Conservation (phyloP, 2,329 filamentous ascomycete genomes). For the Arthrobotrys entomopaga region DNA sequence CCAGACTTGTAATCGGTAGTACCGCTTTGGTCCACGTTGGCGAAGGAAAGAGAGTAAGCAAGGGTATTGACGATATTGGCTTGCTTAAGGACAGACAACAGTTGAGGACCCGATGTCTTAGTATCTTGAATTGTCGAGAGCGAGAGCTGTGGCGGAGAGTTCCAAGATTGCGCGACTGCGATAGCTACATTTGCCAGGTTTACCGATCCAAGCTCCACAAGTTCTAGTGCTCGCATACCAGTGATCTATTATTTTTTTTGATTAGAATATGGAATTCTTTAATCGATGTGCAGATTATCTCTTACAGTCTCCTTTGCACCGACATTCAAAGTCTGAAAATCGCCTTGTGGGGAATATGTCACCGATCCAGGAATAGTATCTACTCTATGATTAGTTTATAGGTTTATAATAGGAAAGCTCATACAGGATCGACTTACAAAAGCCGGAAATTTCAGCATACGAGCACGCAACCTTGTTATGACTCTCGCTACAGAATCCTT, state of each 20-base stretch:
- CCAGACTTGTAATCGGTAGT: conserved; percentile 28
- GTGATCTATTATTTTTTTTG: conserved; percentile 30
- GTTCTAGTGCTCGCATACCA: conserved; percentile 30
- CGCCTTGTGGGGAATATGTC: conserved; percentile 36
- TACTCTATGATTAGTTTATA: not conserved
- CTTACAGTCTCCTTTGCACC: conserved; percentile 25
- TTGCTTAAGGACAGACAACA: conserved; percentile 32
- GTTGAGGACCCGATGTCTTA: conserved; percentile 28
- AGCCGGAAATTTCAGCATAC: conserved; percentile 43
- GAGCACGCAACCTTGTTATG: conserved; percentile 38
- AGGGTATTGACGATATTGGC: conserved; percentile 35
- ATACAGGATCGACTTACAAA: conserved; percentile 28
- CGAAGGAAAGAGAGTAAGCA: conserved; percentile 41
- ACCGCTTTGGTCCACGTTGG: conserved; percentile 17
- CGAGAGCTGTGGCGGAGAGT: conserved; percentile 36
- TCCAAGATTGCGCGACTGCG: conserved; percentile 34
- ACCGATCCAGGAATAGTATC: conserved; percentile 44
- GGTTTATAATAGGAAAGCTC: not conserved
- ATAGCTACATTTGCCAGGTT: conserved; percentile 35
- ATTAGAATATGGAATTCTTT: conserved; percentile 8
- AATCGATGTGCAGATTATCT: not conserved
- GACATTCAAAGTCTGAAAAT: conserved; percentile 17
- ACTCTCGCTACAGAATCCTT: conserved; percentile 26
- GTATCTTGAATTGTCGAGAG: conserved; percentile 7
- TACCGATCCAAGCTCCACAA: conserved; percentile 12